phyloP scores from a whole-genome alignment of 345 rosid species.

The Cardiospermum halicacabum region DNA sequence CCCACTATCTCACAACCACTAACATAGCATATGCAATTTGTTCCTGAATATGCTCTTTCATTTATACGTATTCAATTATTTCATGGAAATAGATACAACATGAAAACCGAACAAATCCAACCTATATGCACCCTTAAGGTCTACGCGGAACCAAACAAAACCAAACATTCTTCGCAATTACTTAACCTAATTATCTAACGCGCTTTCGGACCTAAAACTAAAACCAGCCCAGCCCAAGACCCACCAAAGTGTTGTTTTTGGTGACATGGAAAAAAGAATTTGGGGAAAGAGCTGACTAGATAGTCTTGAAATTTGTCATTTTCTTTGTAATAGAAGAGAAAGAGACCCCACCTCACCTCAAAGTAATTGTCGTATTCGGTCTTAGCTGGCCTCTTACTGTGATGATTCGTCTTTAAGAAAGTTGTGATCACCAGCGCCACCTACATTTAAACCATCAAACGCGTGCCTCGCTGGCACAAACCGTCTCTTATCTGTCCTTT shows the following conservation, averaged over 20 bases:
- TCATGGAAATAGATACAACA: neutral
- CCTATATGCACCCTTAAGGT: neutral
- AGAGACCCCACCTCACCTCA: too few relatives aligned
- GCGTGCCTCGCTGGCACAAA: constrained; percentile 7
- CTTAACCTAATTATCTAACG: neutral
- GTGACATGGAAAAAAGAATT: too few relatives aligned
- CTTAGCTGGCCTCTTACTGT: constrained; percentile 17
- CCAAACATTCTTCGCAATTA: neutral
- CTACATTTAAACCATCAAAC: neutral
- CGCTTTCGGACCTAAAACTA: constrained; percentile 8
- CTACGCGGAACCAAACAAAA: too few relatives aligned
- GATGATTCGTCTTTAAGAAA: constrained; percentile 1
- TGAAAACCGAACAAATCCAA: neutral
- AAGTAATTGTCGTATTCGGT: neutral
- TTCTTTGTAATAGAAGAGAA: neutral
- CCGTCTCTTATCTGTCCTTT: neutral
- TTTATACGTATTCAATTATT: neutral
- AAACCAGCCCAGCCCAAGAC: too few relatives aligned
- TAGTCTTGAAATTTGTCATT: constrained; percentile 7
- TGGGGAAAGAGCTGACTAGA: neutral
- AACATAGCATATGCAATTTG: neutral
- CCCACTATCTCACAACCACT: neutral
- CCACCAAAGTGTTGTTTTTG: too few relatives aligned
- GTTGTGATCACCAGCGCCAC: neutral
- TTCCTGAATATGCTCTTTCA: neutral